phyloP scores from a whole-genome alignment of 129 eudicot species.

The Logfia minima region DNA sequence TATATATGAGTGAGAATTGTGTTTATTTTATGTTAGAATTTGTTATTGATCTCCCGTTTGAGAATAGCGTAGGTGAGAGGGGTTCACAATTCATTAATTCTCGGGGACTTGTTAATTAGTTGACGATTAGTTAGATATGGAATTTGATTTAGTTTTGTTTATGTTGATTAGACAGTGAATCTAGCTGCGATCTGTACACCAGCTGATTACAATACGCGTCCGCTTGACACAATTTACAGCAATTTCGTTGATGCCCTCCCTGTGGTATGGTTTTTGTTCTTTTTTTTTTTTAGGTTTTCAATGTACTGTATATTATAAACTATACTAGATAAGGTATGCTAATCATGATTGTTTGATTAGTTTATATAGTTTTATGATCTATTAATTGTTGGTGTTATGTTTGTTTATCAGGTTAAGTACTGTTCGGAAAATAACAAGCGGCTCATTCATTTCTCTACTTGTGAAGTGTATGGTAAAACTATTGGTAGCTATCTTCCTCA shows the following conservation, averaged over 20 bases:
- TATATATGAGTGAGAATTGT: background rate
- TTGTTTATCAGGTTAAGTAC: constrained; percentile 69
- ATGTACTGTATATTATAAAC: background rate
- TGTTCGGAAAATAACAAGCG: constrained; percentile 92
- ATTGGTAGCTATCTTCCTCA: constrained; percentile 81
- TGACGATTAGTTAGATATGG: background rate
- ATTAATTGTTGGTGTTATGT: constrained; percentile 1
- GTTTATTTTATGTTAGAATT: background rate
- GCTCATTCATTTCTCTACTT: constrained; percentile 93
- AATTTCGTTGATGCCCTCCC: constrained; percentile 96
- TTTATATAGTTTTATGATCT: constrained; percentile 10
- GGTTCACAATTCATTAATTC: no score
- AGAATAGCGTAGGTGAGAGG: no score
- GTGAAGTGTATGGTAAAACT: constrained; percentile 95
- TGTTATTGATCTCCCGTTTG: background rate
- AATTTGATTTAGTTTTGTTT: constrained; percentile 4
- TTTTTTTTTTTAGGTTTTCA: background rate
- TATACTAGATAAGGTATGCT: background rate
- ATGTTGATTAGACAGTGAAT: constrained; percentile 62
- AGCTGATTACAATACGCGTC: constrained; percentile 95
- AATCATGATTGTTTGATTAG: constrained; percentile 3
- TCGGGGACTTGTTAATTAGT: background rate
- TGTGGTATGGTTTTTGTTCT: constrained; percentile 58
- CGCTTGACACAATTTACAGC: constrained; percentile 95
- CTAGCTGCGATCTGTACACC: constrained; percentile 99